Evolutionary conservation across 352 stramenopile genomes (phyloP).

Genomic region (Pythium chondricola): DNA sequence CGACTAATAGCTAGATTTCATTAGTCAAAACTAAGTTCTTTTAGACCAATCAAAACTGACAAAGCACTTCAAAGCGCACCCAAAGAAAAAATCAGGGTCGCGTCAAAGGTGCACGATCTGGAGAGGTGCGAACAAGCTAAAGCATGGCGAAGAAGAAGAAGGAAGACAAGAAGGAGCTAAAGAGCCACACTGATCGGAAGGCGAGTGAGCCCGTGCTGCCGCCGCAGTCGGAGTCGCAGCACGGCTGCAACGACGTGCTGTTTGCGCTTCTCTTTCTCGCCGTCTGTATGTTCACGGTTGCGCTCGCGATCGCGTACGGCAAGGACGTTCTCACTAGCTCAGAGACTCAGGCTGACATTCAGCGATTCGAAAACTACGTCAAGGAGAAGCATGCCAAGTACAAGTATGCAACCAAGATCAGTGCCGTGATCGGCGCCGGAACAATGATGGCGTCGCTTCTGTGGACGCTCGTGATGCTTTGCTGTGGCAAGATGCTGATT

Average conservation of each 20-base stretch:
- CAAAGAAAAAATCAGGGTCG: constrained; percentile 14
- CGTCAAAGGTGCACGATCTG: too few relatives aligned
- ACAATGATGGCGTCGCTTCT: constrained; percentile 31
- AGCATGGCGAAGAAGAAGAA: constrained; percentile 21
- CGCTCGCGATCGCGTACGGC: constrained; percentile 54
- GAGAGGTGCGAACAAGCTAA: too few relatives aligned
- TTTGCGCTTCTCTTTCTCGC: constrained; percentile 58
- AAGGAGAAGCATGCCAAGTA: constrained; percentile 48
- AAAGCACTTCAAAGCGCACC: too few relatives aligned
- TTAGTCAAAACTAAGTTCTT: background rate
- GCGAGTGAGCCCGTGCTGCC: constrained; percentile 15
- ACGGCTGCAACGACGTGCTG: constrained; percentile 72
- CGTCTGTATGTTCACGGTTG: constrained; percentile 23
- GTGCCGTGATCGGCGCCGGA: constrained; percentile 33
- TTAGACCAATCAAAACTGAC: constrained; percentile 5
- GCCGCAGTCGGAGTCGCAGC: constrained; percentile 24
- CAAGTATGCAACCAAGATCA: constrained; percentile 48
- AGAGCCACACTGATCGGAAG: constrained; percentile 10
- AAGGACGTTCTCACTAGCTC: constrained; percentile 26
- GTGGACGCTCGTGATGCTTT: constrained; percentile 48
- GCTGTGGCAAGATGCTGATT: constrained; percentile 58
- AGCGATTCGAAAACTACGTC: constrained; percentile 44
- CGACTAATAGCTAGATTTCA: background rate
- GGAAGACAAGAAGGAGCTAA: constrained; percentile 23
- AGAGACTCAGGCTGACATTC: constrained; percentile 25